Base-by-base conservation (phyloP, 306 rosid genomes). In the Ormosia emarginata region DNA sequence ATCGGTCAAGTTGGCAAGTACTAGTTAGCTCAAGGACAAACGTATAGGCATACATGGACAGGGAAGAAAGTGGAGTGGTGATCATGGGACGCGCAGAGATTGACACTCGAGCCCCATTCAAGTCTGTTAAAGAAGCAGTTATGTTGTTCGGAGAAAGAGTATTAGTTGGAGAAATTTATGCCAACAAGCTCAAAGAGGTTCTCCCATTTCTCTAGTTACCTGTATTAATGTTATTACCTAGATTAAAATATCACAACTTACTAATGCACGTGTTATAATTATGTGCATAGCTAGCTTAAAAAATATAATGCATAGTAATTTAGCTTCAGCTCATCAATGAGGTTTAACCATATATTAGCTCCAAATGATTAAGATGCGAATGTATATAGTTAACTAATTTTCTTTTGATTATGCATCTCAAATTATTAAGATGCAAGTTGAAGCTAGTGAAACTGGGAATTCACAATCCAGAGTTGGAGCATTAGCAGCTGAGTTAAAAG, bases 111-210 rank as follows among this genome's bases (percentile, higher is more conserved):
- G 91, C 94, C 17, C 99, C 99, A 50, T 95, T 95, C 90, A 83
- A 33, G 71, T 95, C 98, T 0, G 98, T 95, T 30, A 95, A 85
- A 80, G 98, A 95, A 86, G 98, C 98, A 0, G 97, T 95, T 7
- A 37, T 80, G 86, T 77, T 95, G 92, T 95, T 95, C 10, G 98
- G 98, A 13, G 98, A 95, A 55, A 88, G 85, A 86, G 95, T 91
- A n/a, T 58, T 93, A 1, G 98, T 83, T 6, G 92, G 95, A 6
- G 98, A 93, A 79, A 93, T 95, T 75, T 93, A 95, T 78, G 94
- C 91, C 47, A 85, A 82, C 79, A 87, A 89, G 90, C 90, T 93
- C 90, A 92, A 90, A 81, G 89, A 90, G 92, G 97, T 90, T 50
- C 68, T 41, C 40, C n/a, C 75, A 5, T 80, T 58, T 65, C 63